phyloP scores from a whole-genome alignment of 2,329 filamentous ascomycete species.

The Periconia sp. region DNA sequence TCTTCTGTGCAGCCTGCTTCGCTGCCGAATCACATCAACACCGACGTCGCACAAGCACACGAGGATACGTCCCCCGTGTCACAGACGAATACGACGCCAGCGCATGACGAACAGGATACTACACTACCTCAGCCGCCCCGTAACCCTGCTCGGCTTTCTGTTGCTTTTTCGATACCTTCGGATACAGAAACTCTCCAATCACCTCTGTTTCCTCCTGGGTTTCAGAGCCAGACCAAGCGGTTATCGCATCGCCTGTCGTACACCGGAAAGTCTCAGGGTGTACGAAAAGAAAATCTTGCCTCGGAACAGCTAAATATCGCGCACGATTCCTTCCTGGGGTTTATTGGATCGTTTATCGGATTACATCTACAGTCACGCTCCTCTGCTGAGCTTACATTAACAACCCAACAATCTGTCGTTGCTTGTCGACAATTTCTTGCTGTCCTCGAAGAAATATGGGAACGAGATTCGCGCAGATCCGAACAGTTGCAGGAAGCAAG shows the following conservation, averaged over 20 bases:
- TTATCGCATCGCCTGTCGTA: slow-evolving; percentile 74
- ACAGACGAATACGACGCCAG: slow-evolving; percentile 38
- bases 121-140: slow-evolving; percentile 30
- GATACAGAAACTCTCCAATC: slow-evolving; percentile 37
- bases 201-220: slow-evolving; percentile 25
- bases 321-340: slow-evolving; percentile 87
- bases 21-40: slow-evolving; percentile 23
- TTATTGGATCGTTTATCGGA: slow-evolving; percentile 91
- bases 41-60: slow-evolving; percentile 49
- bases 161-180: slow-evolving; percentile 43
- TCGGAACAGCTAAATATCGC: slow-evolving; percentile 78
- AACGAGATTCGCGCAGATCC: slow-evolving; percentile 70
- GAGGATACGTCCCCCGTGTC: slow-evolving; percentile 31
- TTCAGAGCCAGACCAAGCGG: slow-evolving; percentile 45
- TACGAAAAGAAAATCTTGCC: slow-evolving; percentile 71
- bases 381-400: slow-evolving; percentile 76
- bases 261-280: slow-evolving; percentile 65
- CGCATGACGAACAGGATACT: slow-evolving; percentile 28
- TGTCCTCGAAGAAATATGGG: slow-evolving; percentile 80
- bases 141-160: slow-evolving; percentile 33
- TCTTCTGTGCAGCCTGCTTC: slow-evolving; percentile 29
- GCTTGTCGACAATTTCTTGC: slow-evolving; percentile 79
- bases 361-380: slow-evolving; percentile 92
- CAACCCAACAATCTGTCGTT: slow-evolving; percentile 79
- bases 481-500: slow-evolving; percentile 69